Percentiles rank a stretch among this genome's conserved stretches.
Evolutionary conservation across 495 filamentous ascomycete species (phyloP).

Genomic region (Penicillium daleae): DNA sequence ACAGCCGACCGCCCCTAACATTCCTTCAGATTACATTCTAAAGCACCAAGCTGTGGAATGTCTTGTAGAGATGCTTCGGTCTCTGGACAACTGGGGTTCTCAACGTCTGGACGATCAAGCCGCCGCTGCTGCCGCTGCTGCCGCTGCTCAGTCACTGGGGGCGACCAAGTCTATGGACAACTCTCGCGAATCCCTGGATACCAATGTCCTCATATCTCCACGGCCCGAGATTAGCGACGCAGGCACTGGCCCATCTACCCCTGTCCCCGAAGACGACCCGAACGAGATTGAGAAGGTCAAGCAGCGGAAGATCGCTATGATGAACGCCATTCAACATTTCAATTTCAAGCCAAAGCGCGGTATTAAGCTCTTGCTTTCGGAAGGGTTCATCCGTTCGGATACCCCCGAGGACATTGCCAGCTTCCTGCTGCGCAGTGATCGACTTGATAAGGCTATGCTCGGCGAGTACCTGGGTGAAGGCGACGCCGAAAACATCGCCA

Average conservation of each 20-base stretch:
- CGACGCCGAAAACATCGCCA: constrained; percentile 87
- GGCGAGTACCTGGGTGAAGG: constrained; percentile 96
- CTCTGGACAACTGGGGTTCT: constrained; percentile 90
- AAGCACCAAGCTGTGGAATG: constrained; percentile 88
- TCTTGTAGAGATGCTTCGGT: constrained; percentile 83
- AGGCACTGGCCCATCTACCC: constrained; percentile 70
- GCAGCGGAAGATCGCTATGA: constrained; percentile 87
- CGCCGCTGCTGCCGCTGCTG: constrained; percentile 16
- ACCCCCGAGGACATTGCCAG: constrained; percentile 79
- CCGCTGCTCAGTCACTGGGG: constrained; percentile 48
- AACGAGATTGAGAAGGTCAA: constrained; percentile 91
- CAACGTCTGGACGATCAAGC: constrained; percentile 69
- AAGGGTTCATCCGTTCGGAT: constrained; percentile 82
- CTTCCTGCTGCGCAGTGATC: constrained; percentile 76
- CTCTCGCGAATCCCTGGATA: constrained; percentile 80
- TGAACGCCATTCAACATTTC: constrained; percentile 87
- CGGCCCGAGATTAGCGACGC: constrained; percentile 57
- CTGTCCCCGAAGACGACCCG: constrained; percentile 83
- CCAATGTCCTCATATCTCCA: constrained; percentile 56
- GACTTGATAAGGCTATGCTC: constrained; percentile 85
- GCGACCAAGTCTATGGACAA: constrained; percentile 72
- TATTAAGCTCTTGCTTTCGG: constrained; percentile 77
- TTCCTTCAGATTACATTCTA: constrained; percentile 83
- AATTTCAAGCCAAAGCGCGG: constrained; percentile 98
- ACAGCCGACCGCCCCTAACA: constrained; percentile 55